phyloP scores from a whole-genome alignment of 495 filamentous ascomycete genomes.

The Neurospora sp. region DNA sequence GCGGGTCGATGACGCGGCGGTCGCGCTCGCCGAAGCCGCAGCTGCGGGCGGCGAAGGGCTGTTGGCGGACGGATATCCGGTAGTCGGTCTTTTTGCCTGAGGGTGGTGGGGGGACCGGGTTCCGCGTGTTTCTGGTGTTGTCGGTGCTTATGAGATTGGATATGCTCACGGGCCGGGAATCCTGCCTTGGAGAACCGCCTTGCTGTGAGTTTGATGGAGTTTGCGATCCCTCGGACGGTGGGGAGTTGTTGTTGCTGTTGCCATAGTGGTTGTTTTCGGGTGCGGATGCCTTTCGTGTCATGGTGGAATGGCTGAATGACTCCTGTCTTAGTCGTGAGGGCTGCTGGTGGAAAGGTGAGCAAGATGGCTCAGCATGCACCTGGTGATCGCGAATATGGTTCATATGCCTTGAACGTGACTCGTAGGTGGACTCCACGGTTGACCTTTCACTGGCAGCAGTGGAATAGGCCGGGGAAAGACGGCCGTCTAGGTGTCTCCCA shows the following conservation, averaged over 20 bases:
- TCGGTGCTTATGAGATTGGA: slow-evolving; percentile 33
- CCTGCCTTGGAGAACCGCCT: slow-evolving; percentile 21
- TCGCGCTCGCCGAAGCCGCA: slow-evolving; percentile 94
- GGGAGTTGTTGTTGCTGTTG: slow-evolving; percentile 6
- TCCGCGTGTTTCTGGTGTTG: slow-evolving; percentile 16
- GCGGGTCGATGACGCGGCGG: slow-evolving; percentile 86
- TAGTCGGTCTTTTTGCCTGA: slow-evolving; percentile 11
- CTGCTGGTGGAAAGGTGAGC: slow-evolving; percentile 12
- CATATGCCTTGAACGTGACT: slow-evolving; percentile 17
- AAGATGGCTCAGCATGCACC: slow-evolving; percentile 11
- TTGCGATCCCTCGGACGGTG: slow-evolving; percentile 10
- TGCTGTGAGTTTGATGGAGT: slow-evolving; percentile 17
- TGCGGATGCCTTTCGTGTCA: neutral
- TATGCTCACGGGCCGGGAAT: slow-evolving; percentile 35
- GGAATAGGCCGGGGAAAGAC: slow-evolving; percentile 25
- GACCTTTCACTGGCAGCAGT: slow-evolving; percentile 28
- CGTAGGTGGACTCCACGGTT: slow-evolving; percentile 24
- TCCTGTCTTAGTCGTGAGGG: slow-evolving; percentile 13
- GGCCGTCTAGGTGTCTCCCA: slow-evolving; percentile 24
- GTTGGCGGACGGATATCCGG: slow-evolving; percentile 70
- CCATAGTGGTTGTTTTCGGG: neutral
- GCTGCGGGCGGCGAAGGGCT: slow-evolving; percentile 79
- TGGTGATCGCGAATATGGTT: slow-evolving; percentile 9
- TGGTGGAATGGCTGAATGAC: slow-evolving; percentile 12
- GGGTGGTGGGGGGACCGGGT: slow-evolving; percentile 9